These are phyloP conservation scores for Ceratocystis huliohia DNA, from an alignment of 2,329 filamentous ascomycete genomes.

Conservation along the genomic window DNA sequence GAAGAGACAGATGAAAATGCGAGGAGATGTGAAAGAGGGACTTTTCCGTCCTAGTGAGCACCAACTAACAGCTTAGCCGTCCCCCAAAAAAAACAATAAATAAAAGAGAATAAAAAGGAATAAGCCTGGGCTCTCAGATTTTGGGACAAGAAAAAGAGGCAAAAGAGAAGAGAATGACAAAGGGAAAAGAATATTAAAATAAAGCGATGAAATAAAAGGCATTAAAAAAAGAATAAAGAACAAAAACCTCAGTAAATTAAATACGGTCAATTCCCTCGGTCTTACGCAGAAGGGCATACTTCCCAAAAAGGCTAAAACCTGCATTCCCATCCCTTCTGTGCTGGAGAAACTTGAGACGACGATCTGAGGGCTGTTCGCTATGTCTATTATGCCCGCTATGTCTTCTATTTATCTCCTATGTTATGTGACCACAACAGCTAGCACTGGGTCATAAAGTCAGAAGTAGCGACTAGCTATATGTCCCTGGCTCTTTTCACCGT, in stretches of 20 bases:
- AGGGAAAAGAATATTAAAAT: not conserved
- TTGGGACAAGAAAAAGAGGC: not conserved
- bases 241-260: not conserved
- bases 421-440: too few relatives aligned
- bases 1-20: not conserved
- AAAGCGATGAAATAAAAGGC: not conserved
- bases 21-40: not conserved
- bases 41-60: not conserved
- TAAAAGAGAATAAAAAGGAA: not conserved
- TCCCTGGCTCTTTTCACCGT: too few relatives aligned
- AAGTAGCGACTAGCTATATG: too few relatives aligned
- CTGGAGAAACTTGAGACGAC: constrained; percentile 1
- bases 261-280: not conserved
- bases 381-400: not conserved
- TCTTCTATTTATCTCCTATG: not conserved
- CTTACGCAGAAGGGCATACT: not conserved
- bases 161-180: not conserved
- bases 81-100: not conserved
- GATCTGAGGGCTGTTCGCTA: not conserved
- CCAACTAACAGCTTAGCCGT: not conserved
- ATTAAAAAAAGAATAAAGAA: not conserved
- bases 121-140: not conserved
- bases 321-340: not conserved
- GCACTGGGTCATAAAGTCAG: too few relatives aligned
- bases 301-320: not conserved